These are phyloP conservation scores for Nissolia schottii DNA, from an alignment of 306 rosid species.

Conservation along the genomic window DNA sequence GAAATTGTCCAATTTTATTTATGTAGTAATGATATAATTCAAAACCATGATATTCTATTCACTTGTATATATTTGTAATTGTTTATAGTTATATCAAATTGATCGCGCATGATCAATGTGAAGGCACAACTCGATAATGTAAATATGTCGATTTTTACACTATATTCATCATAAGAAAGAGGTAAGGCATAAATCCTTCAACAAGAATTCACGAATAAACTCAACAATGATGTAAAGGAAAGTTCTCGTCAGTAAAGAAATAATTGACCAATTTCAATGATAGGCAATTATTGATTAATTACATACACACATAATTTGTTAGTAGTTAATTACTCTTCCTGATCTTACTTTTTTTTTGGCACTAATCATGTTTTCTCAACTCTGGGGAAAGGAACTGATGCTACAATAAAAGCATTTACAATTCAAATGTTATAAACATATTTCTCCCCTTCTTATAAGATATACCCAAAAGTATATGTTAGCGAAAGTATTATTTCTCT, in stretches of 20 bases:
- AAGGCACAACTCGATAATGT: background rate
- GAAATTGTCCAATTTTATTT: background rate
- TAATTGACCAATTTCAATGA: background rate
- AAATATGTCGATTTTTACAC: background rate
- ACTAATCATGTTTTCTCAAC: no score
- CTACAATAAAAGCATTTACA: background rate
- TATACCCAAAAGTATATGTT: background rate
- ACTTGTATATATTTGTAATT: background rate
- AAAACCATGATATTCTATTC: background rate
- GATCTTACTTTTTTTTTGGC: no score
- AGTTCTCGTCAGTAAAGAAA: background rate
- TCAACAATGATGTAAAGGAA: background rate
- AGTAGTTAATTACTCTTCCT: no score
- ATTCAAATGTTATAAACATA: background rate
- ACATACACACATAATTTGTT: no score
- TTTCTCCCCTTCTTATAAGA: background rate
- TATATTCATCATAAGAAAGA: background rate
- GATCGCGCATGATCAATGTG: background rate
- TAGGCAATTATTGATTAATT: no score
- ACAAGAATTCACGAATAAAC: background rate
- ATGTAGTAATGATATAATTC: background rate
- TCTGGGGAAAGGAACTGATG: no score
- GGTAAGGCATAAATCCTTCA: background rate
- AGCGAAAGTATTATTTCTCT: no score
- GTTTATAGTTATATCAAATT: background rate